phyloP scores from a whole-genome alignment of 148 eudicot genomes.

The Heliamphora exappendiculata region DNA sequence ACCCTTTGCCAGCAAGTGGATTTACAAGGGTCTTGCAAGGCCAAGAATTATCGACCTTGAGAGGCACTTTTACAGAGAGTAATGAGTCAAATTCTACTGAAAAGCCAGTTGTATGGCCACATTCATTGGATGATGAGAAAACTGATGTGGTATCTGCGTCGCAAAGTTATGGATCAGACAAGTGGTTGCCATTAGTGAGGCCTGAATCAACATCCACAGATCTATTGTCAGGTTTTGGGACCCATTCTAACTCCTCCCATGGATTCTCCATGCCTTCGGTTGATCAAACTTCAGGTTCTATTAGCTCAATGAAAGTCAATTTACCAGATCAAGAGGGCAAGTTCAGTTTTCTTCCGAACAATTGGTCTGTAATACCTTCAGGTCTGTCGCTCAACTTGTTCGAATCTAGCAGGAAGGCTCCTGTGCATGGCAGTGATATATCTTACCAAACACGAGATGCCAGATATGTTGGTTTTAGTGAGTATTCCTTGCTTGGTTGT shows the following conservation, averaged over 20 bases:
- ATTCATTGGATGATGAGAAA: conserved; percentile 54
- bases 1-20: conserved; percentile 59
- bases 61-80: conserved; percentile 61
- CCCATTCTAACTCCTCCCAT: conserved; percentile 38
- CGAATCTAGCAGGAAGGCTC: conserved; percentile 43
- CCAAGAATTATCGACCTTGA: conserved; percentile 71
- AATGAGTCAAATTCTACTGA: conserved; percentile 64
- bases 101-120: conserved; percentile 45
- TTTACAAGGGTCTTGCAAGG: conserved; percentile 82
- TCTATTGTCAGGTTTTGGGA: conserved; percentile 70
- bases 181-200: too few species aligned
- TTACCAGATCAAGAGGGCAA: conserved; percentile 49
- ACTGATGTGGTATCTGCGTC: conserved; percentile 36
- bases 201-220: conserved; percentile 63
- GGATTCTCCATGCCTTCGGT: conserved; percentile 34
- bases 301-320: conserved; percentile 31
- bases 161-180: conserved; percentile 47
- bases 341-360: conserved; percentile 35
- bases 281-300: conserved; percentile 26
- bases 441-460: conserved; percentile 45
- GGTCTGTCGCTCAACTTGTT: conserved; percentile 71
- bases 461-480: conserved; percentile 47
- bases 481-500: conserved; percentile 33
- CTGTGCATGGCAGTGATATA: conserved; percentile 31
- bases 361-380: conserved; percentile 46